These are phyloP conservation scores for Caryopteris hybrid DNA, from an alignment of 305 asterid genomes.

Conservation along the genomic window DNA sequence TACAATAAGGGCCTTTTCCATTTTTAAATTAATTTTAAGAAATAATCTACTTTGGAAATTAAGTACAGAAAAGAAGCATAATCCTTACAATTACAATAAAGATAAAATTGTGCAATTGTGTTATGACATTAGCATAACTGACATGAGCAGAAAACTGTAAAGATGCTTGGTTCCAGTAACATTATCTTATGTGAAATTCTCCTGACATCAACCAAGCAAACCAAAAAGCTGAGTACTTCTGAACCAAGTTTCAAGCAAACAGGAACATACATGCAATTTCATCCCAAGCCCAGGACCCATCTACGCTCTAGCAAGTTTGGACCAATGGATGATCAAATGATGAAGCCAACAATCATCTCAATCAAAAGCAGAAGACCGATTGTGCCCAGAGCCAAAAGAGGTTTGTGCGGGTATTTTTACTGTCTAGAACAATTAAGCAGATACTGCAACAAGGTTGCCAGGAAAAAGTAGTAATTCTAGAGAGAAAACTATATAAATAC, in stretches of 20 bases:
- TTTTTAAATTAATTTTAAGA: not conserved
- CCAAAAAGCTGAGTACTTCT: not conserved
- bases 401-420: not conserved
- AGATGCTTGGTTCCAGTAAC: not conserved
- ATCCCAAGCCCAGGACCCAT: not conserved
- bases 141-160: not conserved
- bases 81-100: not conserved
- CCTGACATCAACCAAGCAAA: not conserved
- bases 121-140: not conserved
- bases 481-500: conserved; percentile 36
- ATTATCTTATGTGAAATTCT: not conserved
- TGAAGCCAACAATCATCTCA: conserved; percentile 2
- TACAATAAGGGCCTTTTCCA: not conserved
- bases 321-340: not conserved
- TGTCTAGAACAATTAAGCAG: not conserved
- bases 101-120: not conserved
- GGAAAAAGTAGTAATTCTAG: conserved; percentile 3
- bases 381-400: not conserved
- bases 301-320: not conserved
- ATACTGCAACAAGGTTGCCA: conserved; percentile 9
- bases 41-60: not conserved
- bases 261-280: not conserved
- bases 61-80: not conserved
- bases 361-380: not conserved
- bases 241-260: conserved; percentile 1